Conservation (phyloP, 2,329 filamentous ascomycete genomes). For the Alternaria panax region DNA sequence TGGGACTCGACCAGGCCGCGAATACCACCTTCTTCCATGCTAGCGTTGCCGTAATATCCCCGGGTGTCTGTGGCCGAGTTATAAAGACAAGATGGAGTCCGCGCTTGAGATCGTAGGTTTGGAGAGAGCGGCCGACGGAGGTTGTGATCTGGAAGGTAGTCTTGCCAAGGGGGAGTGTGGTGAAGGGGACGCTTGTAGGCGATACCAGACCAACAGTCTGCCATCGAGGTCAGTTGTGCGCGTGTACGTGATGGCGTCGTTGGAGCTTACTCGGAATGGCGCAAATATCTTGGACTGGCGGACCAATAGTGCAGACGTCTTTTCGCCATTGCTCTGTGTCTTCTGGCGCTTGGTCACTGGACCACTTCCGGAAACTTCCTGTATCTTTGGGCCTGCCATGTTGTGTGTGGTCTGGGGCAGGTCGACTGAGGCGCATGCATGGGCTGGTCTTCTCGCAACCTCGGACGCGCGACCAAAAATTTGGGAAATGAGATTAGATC, state of each 20-base stretch:
- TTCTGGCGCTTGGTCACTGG: conserved; percentile 73
- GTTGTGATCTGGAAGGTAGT: conserved; percentile 98
- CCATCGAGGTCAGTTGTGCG: conserved; percentile 15
- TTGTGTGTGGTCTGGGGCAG: conserved; percentile 3
- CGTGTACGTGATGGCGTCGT: neutral
- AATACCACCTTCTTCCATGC: conserved; percentile 88
- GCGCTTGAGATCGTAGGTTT: conserved; percentile 92
- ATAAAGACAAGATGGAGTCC: conserved; percentile 94
- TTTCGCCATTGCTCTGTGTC: conserved; percentile 42
- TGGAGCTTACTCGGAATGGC: conserved; percentile 78
- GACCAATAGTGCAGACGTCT: conserved; percentile 52
- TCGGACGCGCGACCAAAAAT: conserved; percentile 17
- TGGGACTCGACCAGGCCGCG: conserved; percentile 82
- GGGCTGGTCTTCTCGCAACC: conserved; percentile 16
- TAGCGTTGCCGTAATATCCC: conserved; percentile 81
- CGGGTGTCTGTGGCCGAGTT: conserved; percentile 86
- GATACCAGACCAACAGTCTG: conserved; percentile 94
- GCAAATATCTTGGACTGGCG: conserved; percentile 82
- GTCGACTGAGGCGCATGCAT: conserved; percentile 5
- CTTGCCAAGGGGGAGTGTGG: conserved; percentile 86
- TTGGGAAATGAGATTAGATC: conserved; percentile 29
- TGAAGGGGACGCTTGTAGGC: conserved; percentile 88
- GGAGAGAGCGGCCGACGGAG: conserved; percentile 85
- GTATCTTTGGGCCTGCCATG: conserved; percentile 62
- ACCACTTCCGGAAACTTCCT: conserved; percentile 41